Percentiles rank a stretch among this genome's conserved stretches.
These are phyloP conservation scores for Trichosporon coremiiforme DNA, from an alignment of 1,284 basidiomycete genomes.

Conservation along the genomic window DNA sequence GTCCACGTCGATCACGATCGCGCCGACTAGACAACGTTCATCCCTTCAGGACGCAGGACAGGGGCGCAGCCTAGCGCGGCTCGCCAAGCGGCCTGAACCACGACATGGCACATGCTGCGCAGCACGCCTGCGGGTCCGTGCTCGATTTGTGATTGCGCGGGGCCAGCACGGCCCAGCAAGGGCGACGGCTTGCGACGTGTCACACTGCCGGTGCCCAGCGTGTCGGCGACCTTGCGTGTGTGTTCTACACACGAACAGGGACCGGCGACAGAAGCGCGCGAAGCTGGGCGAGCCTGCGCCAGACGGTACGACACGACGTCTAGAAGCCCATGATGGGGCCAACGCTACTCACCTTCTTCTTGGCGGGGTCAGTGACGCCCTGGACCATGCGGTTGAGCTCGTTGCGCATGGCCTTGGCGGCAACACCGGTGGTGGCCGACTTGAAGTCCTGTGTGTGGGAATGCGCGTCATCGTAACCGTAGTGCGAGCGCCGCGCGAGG, in stretches of 20 bases:
- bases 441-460: slow-evolving; percentile 69
- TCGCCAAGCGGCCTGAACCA: not conserved
- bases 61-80: not conserved
- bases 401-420: slow-evolving; percentile 97
- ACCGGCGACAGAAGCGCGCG: not conserved
- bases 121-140: slow-evolving; percentile 8
- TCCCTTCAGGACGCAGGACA: not conserved
- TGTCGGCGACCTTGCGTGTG: not conserved
- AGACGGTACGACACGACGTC: too few species aligned
- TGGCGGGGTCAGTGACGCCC: slow-evolving; percentile 73
- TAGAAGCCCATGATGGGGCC: not conserved
- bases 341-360: slow-evolving; percentile 70
- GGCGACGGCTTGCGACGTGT: not conserved
- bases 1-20: not conserved
- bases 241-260: not conserved
- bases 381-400: slow-evolving; percentile 92
- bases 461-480: not conserved
- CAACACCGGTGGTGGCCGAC: slow-evolving; percentile 95
- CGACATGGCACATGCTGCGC: slow-evolving; percentile 8
- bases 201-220: not conserved
- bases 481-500: not conserved
- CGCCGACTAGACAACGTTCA: not conserved
- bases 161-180: not conserved
- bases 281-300: not conserved
- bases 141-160: slow-evolving; percentile 9